Percentiles rank a stretch among this genome's conserved stretches.
Conservation (phyloP, 116 monocot genomes). For the Trichopus zeylanicus region DNA sequence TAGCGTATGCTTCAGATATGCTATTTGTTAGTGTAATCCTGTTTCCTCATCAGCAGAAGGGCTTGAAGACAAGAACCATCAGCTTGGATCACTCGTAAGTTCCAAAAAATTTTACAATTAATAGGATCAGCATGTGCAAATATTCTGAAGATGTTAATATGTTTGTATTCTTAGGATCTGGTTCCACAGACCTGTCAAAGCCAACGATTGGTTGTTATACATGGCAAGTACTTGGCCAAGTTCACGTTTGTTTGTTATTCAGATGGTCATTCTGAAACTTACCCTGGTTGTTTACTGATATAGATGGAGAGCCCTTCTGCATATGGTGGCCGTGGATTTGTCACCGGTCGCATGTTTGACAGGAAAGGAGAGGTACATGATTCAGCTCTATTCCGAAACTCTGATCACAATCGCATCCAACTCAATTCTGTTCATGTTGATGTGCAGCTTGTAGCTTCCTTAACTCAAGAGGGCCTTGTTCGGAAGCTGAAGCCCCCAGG, state of each 20-base stretch:
- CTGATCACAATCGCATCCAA: too few relatives aligned
- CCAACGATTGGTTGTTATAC: slow-evolving; percentile 88
- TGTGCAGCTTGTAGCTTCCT: slow-evolving; percentile 23
- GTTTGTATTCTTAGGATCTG: slow-evolving; percentile 53
- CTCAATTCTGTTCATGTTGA: neutral
- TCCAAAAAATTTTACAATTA: neutral
- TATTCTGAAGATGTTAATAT: neutral
- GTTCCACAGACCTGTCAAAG: slow-evolving; percentile 84
- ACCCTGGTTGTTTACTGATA: neutral
- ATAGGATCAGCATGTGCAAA: too few relatives aligned
- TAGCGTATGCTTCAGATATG: slow-evolving; percentile 43
- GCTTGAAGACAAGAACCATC: slow-evolving; percentile 20
- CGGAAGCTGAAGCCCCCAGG: slow-evolving; percentile 10
- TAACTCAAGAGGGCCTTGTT: slow-evolving; percentile 31
- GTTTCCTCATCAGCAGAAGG: slow-evolving; percentile 28
- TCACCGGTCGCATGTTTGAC: slow-evolving; percentile 71
- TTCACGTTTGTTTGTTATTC: neutral
- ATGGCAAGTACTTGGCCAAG: slow-evolving; percentile 21
- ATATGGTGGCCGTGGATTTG: slow-evolving; percentile 63
- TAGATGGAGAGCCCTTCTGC: slow-evolving; percentile 85
- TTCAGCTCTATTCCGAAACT: too few relatives aligned
- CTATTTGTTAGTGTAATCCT: slow-evolving; percentile 20
- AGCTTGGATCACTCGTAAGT: slow-evolving; percentile 49
- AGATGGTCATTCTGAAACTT: neutral
- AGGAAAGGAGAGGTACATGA: slow-evolving; percentile 73